Evolutionary conservation across 306 rosid species (phyloP), one percentile per base, ranked within the genome.

Genomic region (Cucurbita moschata): DNA sequence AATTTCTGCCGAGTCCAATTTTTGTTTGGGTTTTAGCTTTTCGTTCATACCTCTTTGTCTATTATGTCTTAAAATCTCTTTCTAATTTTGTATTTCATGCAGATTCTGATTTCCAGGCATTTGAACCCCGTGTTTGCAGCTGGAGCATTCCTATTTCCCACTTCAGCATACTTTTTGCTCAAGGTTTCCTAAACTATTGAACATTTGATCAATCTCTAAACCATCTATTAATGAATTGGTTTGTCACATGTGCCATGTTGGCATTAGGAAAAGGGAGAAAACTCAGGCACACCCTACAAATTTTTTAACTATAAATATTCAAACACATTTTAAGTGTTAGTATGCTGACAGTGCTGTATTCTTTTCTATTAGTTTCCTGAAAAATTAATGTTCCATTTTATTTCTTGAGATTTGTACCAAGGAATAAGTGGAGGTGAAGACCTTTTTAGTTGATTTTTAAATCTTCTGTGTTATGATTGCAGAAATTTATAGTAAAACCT

Each of bases 91-190:
- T 80, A 16, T 77, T 75, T 52, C 77, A 68, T 89, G 91, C 92
- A 95, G 99, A 78, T 91, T 83, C 80, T 91, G 81, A 87, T 94
- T 67, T 81, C 88, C 35, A 78, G 88, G 81, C 76, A 81, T 84
- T 82, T 91, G 79, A 80, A 80, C 75, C 97, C 91, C 3, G 73
- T 81, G 72, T 85, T 89, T 83, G 96, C 97, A 42, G 85, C 96
- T 72, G 99, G 96, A 82, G 99, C 96, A 77, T 84, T 95, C 71
- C 23, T 89, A 53, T 72, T 95, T 81, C 99, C 99, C 23, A 75
- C 96, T 79, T 95, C 99, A 11, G 23, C 83, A 53, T 91, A 95
- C 97, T 88, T 95, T 81, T 44, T 86, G 57, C 79, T 88, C 79
- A 95, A 95, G 99, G 99, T 94, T 76, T 78, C 42, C 67, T 0